Evolutionary conservation across 2,329 filamentous ascomycete genomes (phyloP).

Genomic region (Biscogniauxia sp.): DNA sequence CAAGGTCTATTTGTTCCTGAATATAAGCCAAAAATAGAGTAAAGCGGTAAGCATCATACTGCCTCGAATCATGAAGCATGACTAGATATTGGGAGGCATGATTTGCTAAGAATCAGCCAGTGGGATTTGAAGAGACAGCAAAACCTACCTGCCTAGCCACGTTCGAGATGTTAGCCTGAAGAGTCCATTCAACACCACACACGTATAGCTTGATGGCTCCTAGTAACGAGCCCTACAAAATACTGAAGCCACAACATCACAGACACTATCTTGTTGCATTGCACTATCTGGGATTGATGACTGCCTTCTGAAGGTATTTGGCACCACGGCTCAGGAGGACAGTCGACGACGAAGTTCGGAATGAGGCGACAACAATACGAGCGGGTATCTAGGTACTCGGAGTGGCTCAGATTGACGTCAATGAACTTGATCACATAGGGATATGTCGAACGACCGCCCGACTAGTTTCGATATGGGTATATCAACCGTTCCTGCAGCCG

Average conservation of each 20-base stretch:
- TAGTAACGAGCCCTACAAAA: neutral
- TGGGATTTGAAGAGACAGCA: neutral
- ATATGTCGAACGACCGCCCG: neutral
- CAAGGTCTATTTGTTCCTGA: neutral
- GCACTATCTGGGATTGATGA: neutral
- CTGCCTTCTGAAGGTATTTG: neutral
- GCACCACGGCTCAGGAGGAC: neutral
- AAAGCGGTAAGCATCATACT: neutral
- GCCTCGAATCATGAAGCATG: neutral
- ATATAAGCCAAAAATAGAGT: neutral
- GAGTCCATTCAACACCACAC: neutral
- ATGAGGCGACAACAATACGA: neutral
- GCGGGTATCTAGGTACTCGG: neutral
- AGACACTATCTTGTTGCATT: neutral
- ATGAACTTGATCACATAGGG: neutral
- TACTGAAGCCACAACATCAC: neutral
- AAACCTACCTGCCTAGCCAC: neutral
- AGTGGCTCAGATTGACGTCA: neutral
- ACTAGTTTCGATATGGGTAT: neutral
- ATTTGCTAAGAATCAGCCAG: neutral
- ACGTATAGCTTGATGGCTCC: neutral
- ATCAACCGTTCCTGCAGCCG: neutral
- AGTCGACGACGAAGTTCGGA: neutral
- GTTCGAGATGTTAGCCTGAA: neutral
- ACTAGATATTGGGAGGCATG: neutral